These are phyloP conservation scores for Candida caryicola DNA, from an alignment of 805 yeast genomes.

Conservation along the genomic window DNA sequence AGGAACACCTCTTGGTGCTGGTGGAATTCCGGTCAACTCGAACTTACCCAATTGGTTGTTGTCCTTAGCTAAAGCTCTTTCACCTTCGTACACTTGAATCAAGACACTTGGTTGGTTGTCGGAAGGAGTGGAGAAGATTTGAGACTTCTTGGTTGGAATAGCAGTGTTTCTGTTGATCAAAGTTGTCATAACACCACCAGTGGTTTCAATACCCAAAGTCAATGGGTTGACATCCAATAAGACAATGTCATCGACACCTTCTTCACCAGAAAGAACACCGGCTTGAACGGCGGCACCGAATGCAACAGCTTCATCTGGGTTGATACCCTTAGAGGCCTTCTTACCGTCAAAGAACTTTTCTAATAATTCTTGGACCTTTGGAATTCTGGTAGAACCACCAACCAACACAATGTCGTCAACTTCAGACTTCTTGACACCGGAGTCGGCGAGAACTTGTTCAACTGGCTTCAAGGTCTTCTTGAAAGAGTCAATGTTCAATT, in stretches of 20 bases:
- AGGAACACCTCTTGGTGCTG: slow-evolving; percentile 98
- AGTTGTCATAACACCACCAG: slow-evolving; percentile 98
- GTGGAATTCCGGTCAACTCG: slow-evolving; percentile 97
- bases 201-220: slow-evolving; percentile 99
- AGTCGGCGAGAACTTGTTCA: slow-evolving; percentile 45
- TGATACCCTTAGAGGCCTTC: slow-evolving; percentile 47
- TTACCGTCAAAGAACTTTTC: slow-evolving; percentile 46
- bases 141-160: slow-evolving; percentile 97
- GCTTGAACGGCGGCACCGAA: slow-evolving; percentile 95
- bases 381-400: slow-evolving; percentile 52
- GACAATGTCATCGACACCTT: slow-evolving; percentile 91
- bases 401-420: slow-evolving; percentile 47
- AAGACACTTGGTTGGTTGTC: slow-evolving; percentile 99
- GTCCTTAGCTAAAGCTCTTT: slow-evolving; percentile 97
- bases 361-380: slow-evolving; percentile 48
- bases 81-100: slow-evolving; percentile 99
- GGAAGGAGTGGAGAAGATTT: slow-evolving; percentile 97
- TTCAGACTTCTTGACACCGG: slow-evolving; percentile 44
- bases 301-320: slow-evolving; percentile 51
- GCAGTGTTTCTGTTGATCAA: slow-evolving; percentile 99
- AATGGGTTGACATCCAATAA: slow-evolving; percentile 97
- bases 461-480: slow-evolving; percentile 47
- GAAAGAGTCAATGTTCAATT: slow-evolving; percentile 44
- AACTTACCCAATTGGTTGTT: slow-evolving; percentile 98
- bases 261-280: slow-evolving; percentile 96